Conservation (phyloP, 495 filamentous ascomycete genomes). For the Amniculicola lignicola region DNA sequence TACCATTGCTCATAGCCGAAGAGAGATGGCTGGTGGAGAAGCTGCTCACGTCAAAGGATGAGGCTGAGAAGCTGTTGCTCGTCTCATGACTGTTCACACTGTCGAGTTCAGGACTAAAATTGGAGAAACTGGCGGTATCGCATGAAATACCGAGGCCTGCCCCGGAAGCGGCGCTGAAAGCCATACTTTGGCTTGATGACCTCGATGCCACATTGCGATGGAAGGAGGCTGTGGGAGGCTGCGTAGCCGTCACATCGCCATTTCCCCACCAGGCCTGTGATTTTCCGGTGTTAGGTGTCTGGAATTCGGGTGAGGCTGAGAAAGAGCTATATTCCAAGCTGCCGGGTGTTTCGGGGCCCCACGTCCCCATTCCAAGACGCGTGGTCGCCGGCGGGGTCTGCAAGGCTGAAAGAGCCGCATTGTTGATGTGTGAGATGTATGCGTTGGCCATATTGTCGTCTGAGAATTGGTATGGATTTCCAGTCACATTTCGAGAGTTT, state of each 20-base stretch:
- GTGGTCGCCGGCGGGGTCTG: slow-evolving; percentile 32
- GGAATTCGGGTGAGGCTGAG: slow-evolving; percentile 33
- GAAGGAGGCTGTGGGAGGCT: neutral
- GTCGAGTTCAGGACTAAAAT: neutral
- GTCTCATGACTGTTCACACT: neutral
- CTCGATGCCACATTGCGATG: neutral
- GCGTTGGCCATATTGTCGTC: slow-evolving; percentile 6
- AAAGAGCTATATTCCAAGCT: slow-evolving; percentile 25
- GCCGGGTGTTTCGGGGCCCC: slow-evolving; percentile 25
- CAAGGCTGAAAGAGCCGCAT: slow-evolving; percentile 35
- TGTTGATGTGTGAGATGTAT: slow-evolving; percentile 18
- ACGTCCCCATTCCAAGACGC: slow-evolving; percentile 20
- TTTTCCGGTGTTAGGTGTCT: slow-evolving; percentile 1
- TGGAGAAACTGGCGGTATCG: slow-evolving; percentile 12
- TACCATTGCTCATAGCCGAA: neutral
- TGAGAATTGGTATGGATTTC: slow-evolving; percentile 22
- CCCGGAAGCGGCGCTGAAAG: neutral
- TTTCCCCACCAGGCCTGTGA: slow-evolving; percentile 12
- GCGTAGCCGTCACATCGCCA: neutral
- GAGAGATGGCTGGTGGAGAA: neutral
- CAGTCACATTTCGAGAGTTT: slow-evolving; percentile 7
- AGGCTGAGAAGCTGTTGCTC: slow-evolving; percentile 1
- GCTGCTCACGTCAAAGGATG: slow-evolving; percentile 6
- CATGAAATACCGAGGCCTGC: slow-evolving; percentile 29
- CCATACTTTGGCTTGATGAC: neutral